Conservation (phyloP, 257 asterid species). For the Gentiana dahurica region DNA sequence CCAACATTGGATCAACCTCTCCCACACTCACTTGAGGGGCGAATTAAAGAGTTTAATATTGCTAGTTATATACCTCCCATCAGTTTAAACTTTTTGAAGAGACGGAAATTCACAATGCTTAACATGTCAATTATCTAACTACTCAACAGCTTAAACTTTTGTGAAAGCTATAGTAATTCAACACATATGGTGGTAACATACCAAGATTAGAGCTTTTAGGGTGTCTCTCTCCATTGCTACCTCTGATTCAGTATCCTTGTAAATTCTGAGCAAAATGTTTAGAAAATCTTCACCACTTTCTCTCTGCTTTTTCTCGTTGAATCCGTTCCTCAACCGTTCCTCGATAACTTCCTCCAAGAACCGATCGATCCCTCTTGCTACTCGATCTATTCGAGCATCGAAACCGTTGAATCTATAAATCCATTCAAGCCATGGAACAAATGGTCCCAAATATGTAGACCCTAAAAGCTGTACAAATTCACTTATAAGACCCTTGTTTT, state of each 20-base stretch:
- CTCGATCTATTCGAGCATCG: slow-evolving; percentile 16
- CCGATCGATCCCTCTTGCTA: slow-evolving; percentile 21
- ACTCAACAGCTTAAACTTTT: neutral
- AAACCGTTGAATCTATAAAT: slow-evolving; percentile 22
- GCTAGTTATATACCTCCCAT: too few relatives aligned
- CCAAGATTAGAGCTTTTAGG: slow-evolving; percentile 37
- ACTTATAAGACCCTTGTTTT: slow-evolving; percentile 12
- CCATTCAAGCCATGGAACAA: slow-evolving; percentile 36
- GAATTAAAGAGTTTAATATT: too few relatives aligned
- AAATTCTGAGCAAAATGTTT: slow-evolving; percentile 27
- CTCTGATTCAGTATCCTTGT: slow-evolving; percentile 6
- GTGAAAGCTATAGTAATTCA: neutral
- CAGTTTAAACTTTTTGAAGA: neutral
- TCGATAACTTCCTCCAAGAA: slow-evolving; percentile 25
- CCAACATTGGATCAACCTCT: too few relatives aligned
- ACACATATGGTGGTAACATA: neutral
- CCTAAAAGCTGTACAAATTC: slow-evolving; percentile 23
- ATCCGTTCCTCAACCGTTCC: slow-evolving; percentile 13
- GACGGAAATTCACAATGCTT: neutral
- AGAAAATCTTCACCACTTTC: slow-evolving; percentile 15
- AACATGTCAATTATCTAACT: neutral
- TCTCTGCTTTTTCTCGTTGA: neutral
- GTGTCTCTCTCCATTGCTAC: slow-evolving; percentile 20
- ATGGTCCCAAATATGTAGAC: slow-evolving; percentile 16
- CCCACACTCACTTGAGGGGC: too few relatives aligned